These are phyloP conservation scores for Fusarium begoniae DNA, from an alignment of 2,329 filamentous ascomycete genomes.

Conservation along the genomic window DNA sequence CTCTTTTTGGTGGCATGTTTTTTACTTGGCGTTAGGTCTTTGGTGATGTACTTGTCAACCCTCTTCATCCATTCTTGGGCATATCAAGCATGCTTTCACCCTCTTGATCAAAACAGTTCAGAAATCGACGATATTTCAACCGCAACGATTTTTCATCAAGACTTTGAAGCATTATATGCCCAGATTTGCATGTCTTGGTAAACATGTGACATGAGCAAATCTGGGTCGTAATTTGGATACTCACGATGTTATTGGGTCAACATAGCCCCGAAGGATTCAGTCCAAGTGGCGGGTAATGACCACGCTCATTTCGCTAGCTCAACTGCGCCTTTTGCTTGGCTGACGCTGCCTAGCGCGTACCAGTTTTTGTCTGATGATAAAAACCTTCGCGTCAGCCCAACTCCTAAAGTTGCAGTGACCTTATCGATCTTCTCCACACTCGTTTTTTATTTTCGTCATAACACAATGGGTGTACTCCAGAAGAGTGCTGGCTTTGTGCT, in stretches of 20 bases:
- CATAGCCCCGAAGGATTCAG: conserved; percentile 4
- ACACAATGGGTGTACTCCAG: neutral
- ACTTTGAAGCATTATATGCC: neutral
- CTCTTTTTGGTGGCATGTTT: neutral
- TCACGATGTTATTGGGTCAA: neutral
- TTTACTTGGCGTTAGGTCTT: neutral
- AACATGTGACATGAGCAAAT: neutral
- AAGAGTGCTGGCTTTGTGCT: neutral
- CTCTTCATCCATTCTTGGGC: neutral
- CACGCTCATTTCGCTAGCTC: conserved; percentile 9
- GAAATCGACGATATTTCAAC: neutral
- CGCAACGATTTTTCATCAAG: neutral
- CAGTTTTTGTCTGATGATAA: neutral
- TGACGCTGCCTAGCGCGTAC: neutral
- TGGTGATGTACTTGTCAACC: neutral
- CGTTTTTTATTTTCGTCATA: neutral
- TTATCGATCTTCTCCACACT: neutral
- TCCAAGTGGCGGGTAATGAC: neutral
- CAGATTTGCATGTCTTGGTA: neutral
- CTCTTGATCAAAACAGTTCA: neutral
- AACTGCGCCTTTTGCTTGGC: neutral
- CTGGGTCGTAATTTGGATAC: neutral
- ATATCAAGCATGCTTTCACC: neutral
- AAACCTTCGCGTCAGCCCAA: neutral
- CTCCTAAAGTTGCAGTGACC: neutral